Base-by-base conservation (phyloP, 805 yeast species). In the Nakazawaea ishiwadae region DNA sequence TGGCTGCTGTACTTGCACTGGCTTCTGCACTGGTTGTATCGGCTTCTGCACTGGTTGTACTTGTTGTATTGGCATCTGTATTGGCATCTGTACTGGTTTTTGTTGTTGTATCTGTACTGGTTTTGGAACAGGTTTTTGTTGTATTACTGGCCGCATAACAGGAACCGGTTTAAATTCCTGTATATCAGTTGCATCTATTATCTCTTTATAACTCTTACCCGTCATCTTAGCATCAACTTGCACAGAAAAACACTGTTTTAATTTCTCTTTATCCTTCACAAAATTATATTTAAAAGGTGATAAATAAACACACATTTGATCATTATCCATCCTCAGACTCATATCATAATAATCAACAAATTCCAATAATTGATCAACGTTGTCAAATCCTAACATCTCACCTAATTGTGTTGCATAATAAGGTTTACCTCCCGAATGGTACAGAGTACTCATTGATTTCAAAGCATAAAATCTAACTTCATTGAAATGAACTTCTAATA, bases 401-500 rank as follows among this genome's bases (percentile, higher is more conserved):
- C 62, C 57, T 12, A 90, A 58, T 8, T 71, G 56, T 1, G 54
- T 51, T 0, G 77, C 68, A 4, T 79, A 68, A 46, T 81, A 75
- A 1, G 88, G 82, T 51, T 77, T 83, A 2, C 87, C 81, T 44
- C 78, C 81, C 2, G 80, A 71, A 53, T 90, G 95, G 44, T 77
- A 72, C 0, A 89, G 65, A 44, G 75, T 66, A 4, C 84, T 64
- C 65, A 93, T 66, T 0, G 87, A 65, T 51, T 76, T 77, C 43
- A 91, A 55, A 0, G 91, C 89, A 51, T 78, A 77, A 49, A 84
- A 79, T 34, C 97, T 62, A 3, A 89, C 68, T 44, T 88, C 91
- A 51, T 84, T 85, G 54, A 87, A 78, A 50, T 84, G 89, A 2
- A 81, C 77, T 56, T 93, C 96, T 15, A 86, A 60, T 29, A 91